Base-by-base conservation (phyloP, 2,329 filamentous ascomycete species). In the Sclerotinia sclerotiorum region DNA sequence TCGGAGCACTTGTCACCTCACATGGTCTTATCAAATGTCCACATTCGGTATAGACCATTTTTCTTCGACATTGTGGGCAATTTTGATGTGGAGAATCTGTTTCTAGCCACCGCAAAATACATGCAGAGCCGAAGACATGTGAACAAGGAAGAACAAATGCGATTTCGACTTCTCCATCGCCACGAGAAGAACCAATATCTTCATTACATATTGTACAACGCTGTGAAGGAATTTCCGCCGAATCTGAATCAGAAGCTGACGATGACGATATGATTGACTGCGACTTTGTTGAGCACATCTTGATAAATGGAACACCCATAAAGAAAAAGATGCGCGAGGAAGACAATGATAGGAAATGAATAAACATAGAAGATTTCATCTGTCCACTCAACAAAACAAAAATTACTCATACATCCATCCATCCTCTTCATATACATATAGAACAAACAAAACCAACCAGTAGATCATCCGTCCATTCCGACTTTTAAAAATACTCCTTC, bases 91-190 rank as follows among this genome's bases (percentile, higher is more conserved):
- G 55, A 19, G 73, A 76, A 10, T 72, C 70, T 35, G 29, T 66
- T 27, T 71, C 67, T 0, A 77, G 67, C 75, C 75, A 77, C 2
- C 72, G 73, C 8, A 65, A 49, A 19, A 76, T 76, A 48, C 75
- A 77, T 27, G 70, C 49, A 17, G 61, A 69, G 0, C 74, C 75
- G 56, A 77, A 77, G 39, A 72, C 60, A 48, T 77, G 75, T 3
- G 68, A 68, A 32, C 75, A 77, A 1, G 75, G 75, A 5, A 76
- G 63, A 13, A 72, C 68, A 29, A 67, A 64, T 6, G 69, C 66
- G 6, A 17, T 61, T 65, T 77, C 75, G 10, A 63, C 69, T 24
- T 39, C 54, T 11, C 69, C 71, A 56, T 75, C 73, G 10, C 19
- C 8, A 1, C 70, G 56, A 0, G 67, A 55, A 0, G 42, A 5